These are phyloP conservation scores for Xylariaceae sp. DNA, from an alignment of 2,329 filamentous ascomycete species.

Conservation along the genomic window DNA sequence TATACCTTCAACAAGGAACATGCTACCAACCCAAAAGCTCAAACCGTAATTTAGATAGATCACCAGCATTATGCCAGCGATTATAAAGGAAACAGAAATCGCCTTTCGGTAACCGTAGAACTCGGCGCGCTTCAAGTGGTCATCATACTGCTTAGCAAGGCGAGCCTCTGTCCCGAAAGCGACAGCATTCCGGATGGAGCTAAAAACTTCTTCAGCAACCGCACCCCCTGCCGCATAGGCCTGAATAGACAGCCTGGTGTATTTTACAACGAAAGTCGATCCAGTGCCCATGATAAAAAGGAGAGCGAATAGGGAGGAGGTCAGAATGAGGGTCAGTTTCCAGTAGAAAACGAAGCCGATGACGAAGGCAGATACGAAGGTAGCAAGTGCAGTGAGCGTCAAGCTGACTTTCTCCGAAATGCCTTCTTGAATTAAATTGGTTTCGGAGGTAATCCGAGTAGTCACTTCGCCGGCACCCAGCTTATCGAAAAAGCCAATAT, in stretches of 20 bases:
- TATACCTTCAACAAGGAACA: slow-evolving; percentile 71
- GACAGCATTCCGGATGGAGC: slow-evolving; percentile 88
- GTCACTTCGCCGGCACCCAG: slow-evolving; percentile 92
- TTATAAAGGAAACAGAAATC: slow-evolving; percentile 74
- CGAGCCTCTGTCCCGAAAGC: slow-evolving; percentile 95
- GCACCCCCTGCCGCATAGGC: slow-evolving; percentile 86
- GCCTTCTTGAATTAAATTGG: slow-evolving; percentile 90
- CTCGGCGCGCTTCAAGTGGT: slow-evolving; percentile 74
- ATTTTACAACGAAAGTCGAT: slow-evolving; percentile 78
- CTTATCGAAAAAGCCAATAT: slow-evolving; percentile 93
- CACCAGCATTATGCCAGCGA: slow-evolving; percentile 81
- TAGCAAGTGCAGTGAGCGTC: slow-evolving; percentile 76
- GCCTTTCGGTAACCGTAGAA: slow-evolving; percentile 79
- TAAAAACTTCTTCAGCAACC: slow-evolving; percentile 91
- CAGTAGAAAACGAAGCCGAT: slow-evolving; percentile 92
- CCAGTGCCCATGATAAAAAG: slow-evolving; percentile 76
- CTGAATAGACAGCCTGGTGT: slow-evolving; percentile 76
- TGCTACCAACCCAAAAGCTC: slow-evolving; percentile 86
- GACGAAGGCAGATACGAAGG: slow-evolving; percentile 86
- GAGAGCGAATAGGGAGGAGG: slow-evolving; percentile 81
- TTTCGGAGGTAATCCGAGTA: slow-evolving; percentile 91
- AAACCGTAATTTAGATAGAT: slow-evolving; percentile 88
- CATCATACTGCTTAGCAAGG: slow-evolving; percentile 84
- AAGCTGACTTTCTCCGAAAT: slow-evolving; percentile 89
- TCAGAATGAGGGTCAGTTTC: slow-evolving; percentile 89